Evolutionary conservation across 2,329 filamentous ascomycete genomes (phyloP).

Genomic region (Phaeoacremonium minimum): DNA sequence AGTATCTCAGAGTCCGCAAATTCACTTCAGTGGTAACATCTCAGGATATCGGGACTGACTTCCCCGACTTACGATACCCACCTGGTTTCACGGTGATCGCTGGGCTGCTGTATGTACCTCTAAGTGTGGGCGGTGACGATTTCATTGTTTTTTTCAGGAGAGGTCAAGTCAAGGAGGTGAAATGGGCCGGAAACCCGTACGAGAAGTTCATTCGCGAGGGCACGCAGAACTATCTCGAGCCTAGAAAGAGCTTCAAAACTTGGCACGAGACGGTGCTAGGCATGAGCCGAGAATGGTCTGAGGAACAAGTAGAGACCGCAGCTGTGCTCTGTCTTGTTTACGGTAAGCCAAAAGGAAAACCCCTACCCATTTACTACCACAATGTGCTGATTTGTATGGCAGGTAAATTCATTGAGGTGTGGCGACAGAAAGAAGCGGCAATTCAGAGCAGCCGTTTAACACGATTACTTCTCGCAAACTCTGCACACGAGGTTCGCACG

Average conservation of each 20-base stretch:
- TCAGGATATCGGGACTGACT: conserved; percentile 71
- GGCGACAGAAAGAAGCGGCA: conserved; percentile 84
- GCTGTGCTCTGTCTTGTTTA: conserved; percentile 86
- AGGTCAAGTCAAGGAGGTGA: conserved; percentile 70
- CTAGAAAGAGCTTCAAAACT: conserved; percentile 71
- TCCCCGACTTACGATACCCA: conserved; percentile 74
- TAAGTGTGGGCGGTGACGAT: conserved; percentile 71
- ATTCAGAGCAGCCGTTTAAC: conserved; percentile 80
- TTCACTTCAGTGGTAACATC: conserved; percentile 74
- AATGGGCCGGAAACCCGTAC: conserved; percentile 84
- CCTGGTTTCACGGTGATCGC: conserved; percentile 77
- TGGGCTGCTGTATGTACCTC: conserved; percentile 75
- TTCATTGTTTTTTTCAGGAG: conserved; percentile 92
- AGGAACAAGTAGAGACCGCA: conserved; percentile 85
- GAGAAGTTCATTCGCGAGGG: conserved; percentile 72
- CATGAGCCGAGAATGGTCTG: conserved; percentile 82
- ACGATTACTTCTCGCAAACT: conserved; percentile 75
- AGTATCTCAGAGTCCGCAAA: conserved; percentile 74
- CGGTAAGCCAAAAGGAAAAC: conserved; percentile 42
- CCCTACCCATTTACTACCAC: background rate
- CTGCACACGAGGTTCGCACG: conserved; percentile 86
- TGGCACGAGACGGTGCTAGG: conserved; percentile 81
- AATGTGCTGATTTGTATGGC: background rate
- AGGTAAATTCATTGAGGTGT: conserved; percentile 82
- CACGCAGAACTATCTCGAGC: conserved; percentile 71